Conservation (phyloP, 2,329 filamentous ascomycete genomes). For the Xylaria sp. region DNA sequence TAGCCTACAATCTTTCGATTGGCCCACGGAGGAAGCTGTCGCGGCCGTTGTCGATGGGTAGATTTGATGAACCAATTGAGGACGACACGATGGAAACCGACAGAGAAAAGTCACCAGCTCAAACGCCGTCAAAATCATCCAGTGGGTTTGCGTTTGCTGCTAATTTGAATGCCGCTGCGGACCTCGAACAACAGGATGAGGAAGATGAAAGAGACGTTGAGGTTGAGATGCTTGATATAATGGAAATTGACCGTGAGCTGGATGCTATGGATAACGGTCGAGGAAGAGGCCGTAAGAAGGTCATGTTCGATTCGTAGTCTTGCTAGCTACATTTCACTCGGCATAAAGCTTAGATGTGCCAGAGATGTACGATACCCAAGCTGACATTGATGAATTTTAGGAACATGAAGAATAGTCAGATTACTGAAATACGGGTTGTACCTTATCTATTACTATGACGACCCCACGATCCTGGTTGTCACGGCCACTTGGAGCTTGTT, state of each 20-base stretch:
- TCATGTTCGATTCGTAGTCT: slow-evolving; percentile 61
- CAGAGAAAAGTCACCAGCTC: slow-evolving; percentile 41
- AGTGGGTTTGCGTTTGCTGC: slow-evolving; percentile 62
- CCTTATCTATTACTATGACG: not conserved
- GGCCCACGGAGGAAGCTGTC: slow-evolving; percentile 45
- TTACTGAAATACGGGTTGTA: slow-evolving; percentile 14
- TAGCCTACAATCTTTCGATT: slow-evolving; percentile 61
- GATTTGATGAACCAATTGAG: slow-evolving; percentile 36
- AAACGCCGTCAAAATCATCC: slow-evolving; percentile 43
- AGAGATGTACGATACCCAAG: slow-evolving; percentile 37
- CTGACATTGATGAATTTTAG: slow-evolving; percentile 31
- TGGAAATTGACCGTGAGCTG: slow-evolving; percentile 71
- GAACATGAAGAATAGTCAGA: slow-evolving; percentile 12
- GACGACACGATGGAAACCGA: slow-evolving; percentile 44
- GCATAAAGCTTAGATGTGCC: slow-evolving; percentile 10
- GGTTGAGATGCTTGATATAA: slow-evolving; percentile 71
- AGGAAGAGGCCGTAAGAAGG: slow-evolving; percentile 60
- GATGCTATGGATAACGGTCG: slow-evolving; percentile 64
- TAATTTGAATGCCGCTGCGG: slow-evolving; percentile 63
- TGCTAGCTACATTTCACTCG: slow-evolving; percentile 8
- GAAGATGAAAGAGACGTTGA: slow-evolving; percentile 63
- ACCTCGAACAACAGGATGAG: slow-evolving; percentile 57
- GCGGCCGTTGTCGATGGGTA: slow-evolving; percentile 21
- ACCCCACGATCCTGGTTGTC: not conserved
- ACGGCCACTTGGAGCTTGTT: not conserved